Conservation (phyloP, 306 rosid species). For the Prosopis cineraria region DNA sequence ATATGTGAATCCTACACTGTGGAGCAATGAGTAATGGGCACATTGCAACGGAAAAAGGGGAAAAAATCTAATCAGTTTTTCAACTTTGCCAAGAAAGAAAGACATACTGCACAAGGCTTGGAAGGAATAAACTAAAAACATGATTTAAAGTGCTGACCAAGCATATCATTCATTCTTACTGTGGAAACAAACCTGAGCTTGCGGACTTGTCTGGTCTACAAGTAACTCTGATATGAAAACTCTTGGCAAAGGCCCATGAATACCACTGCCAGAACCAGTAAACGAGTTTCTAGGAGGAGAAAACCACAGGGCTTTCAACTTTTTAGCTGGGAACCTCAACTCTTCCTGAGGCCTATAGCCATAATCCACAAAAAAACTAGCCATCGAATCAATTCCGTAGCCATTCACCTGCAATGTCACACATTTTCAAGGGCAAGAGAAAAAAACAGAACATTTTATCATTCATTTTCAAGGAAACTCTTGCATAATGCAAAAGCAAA, state of each 20-base stretch:
- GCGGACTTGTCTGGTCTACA: constrained; percentile 83
- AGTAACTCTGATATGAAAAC: constrained; percentile 88
- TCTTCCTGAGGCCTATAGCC: constrained; percentile 76
- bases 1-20: not conserved
- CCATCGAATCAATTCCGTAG: constrained; percentile 85
- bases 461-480: not conserved
- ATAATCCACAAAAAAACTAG: constrained; percentile 75
- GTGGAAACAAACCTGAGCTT: constrained; percentile 68
- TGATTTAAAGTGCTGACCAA: not conserved
- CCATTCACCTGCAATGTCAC: constrained; percentile 66
- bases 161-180: constrained; percentile 5
- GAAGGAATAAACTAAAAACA: not conserved
- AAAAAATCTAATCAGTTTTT: constrained; percentile 6
- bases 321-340: constrained; percentile 79
- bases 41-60: not conserved
- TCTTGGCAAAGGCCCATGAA: constrained; percentile 84
- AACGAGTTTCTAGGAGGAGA: constrained; percentile 68
- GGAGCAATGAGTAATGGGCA: not conserved
- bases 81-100: not conserved
- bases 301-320: constrained; percentile 90
- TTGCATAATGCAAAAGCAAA: not conserved
- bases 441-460: not conserved
- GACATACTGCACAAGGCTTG: not conserved
- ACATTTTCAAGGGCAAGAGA: not conserved
- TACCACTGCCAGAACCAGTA: constrained; percentile 49